phyloP scores from a whole-genome alignment of 352 stramenopile genomes.

The Phytophthora pini region DNA sequence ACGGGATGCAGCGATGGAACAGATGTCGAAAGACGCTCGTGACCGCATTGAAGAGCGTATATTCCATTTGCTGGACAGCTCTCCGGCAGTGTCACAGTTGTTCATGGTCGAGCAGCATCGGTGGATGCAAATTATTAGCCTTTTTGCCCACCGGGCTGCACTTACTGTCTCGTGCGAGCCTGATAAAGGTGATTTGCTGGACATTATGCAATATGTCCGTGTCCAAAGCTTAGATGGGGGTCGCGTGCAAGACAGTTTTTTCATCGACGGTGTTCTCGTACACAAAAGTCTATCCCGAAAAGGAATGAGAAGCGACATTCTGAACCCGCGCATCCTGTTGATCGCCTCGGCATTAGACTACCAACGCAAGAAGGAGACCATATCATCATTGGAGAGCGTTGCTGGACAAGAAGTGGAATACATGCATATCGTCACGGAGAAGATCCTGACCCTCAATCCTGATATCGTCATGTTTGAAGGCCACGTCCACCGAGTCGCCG shows the following conservation, averaged over 20 bases:
- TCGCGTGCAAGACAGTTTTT: constrained; percentile 82
- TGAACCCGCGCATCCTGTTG: constrained; percentile 82
- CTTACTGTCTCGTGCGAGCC: constrained; percentile 70
- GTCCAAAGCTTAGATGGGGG: constrained; percentile 85
- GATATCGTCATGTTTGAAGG: constrained; percentile 89
- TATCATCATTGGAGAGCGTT: constrained; percentile 85
- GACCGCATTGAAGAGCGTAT: constrained; percentile 78
- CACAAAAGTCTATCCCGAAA: constrained; percentile 88
- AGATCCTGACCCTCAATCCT: constrained; percentile 84
- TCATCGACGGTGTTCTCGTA: constrained; percentile 89
- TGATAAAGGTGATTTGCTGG: constrained; percentile 74
- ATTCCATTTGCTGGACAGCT: constrained; percentile 69
- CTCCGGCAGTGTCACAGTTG: constrained; percentile 56
- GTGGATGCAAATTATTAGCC: constrained; percentile 87
- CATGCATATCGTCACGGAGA: constrained; percentile 91
- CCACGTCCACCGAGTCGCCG: constrained; percentile 85
- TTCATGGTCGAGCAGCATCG: constrained; percentile 75
- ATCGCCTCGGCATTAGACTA: constrained; percentile 87
- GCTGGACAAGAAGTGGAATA: constrained; percentile 89
- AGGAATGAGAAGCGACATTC: constrained; percentile 82
- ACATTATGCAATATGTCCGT: constrained; percentile 88
- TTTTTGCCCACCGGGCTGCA: constrained; percentile 72
- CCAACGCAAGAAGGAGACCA: constrained; percentile 83
- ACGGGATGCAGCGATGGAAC: constrained; percentile 50
- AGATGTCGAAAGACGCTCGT: constrained; percentile 73